A percentile compares a stretch with the other conserved stretches of the same genome.
These are phyloP conservation scores for Sporothrix brasiliensis DNA, from an alignment of 2,329 filamentous ascomycete species.

Conservation along the genomic window DNA sequence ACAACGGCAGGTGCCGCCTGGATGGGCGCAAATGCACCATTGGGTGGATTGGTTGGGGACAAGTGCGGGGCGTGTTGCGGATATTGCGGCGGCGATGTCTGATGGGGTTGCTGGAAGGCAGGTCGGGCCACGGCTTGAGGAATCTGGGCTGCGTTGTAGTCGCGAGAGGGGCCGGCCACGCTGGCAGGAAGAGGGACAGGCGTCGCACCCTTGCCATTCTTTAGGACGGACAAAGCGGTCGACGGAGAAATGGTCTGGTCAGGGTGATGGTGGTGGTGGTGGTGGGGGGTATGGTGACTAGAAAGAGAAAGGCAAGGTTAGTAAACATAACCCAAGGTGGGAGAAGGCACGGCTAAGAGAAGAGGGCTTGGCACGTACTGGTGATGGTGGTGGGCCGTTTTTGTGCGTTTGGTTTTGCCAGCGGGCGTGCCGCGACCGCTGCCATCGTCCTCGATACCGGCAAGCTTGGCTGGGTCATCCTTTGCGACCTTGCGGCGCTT, in stretches of 20 bases:
- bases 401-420: conserved; percentile 65
- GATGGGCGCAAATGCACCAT: neutral
- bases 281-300: conserved; percentile 58
- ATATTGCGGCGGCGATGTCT: conserved; percentile 19
- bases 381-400: conserved; percentile 67
- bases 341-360: neutral
- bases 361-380: conserved; percentile 53
- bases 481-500: conserved; percentile 69
- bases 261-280: conserved; percentile 55
- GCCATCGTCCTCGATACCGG: conserved; percentile 71
- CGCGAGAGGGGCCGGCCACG: conserved; percentile 42
- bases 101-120: conserved; percentile 21
- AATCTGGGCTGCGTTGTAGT: conserved; percentile 43
- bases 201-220: conserved; percentile 53
- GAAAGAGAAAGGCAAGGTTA: neutral
- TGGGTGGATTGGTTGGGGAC: neutral
- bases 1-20: conserved; percentile 12
- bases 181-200: conserved; percentile 51
- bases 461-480: conserved; percentile 70
- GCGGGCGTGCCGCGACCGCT: conserved; percentile 64
- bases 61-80: conserved; percentile 30
- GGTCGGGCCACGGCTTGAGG: conserved; percentile 51
- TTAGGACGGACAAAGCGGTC: conserved; percentile 50
- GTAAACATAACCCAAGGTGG: neutral
- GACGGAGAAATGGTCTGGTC: conserved; percentile 51